Evolutionary conservation across 2,329 filamentous ascomycete species (phyloP), one percentile per base, ranked within the genome.

Genomic region (Ambrosiella cleistominuta): DNA sequence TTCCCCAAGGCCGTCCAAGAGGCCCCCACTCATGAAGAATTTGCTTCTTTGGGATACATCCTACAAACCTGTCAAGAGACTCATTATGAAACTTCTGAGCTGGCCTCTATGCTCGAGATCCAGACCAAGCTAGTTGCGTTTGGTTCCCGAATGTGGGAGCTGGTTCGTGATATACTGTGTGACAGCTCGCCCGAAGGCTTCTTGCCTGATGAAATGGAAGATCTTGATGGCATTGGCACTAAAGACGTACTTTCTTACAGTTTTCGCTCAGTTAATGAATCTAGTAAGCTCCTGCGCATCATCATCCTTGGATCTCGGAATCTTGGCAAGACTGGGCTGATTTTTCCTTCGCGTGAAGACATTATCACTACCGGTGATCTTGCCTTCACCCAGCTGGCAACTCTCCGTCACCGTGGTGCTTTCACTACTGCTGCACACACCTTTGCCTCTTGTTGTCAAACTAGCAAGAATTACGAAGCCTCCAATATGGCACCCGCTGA

Each of bases 181-280:
- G 85, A 95, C 62, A 93, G 96, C 69, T 95, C 93, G 0, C 93
- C 94, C 0, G 93, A 98, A 70, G 91, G 91, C 0, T 83, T 93
- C 67, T 73, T 88, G 2, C 85, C 83, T 0, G 82, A 90, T 56
- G 86, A 91, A 35, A 68, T 88, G n/a, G 80, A 86, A 57, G 83
- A 85, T 39, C 72, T 80, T 13, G 77, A 84, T 3, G 85, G 83
- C 0, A 75, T 88, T 1, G 83, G 86, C 56, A 89, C 88, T 0
- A 97, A 96, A 66, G 88, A 94, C 64, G 77, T 95, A 15, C 71
- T 98, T 52, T 97, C 91, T 63, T 98, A 93, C 68, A 95, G 89
- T 62, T 98, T 95, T 78, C 81, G 93, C 64, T 88, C 89, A 5
- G 75, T 96, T n/a, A 91, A 95, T 62, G 93, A 98, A 70, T 88